These are phyloP conservation scores for Kuraishia borneana DNA, from an alignment of 805 yeast genomes.

Conservation along the genomic window DNA sequence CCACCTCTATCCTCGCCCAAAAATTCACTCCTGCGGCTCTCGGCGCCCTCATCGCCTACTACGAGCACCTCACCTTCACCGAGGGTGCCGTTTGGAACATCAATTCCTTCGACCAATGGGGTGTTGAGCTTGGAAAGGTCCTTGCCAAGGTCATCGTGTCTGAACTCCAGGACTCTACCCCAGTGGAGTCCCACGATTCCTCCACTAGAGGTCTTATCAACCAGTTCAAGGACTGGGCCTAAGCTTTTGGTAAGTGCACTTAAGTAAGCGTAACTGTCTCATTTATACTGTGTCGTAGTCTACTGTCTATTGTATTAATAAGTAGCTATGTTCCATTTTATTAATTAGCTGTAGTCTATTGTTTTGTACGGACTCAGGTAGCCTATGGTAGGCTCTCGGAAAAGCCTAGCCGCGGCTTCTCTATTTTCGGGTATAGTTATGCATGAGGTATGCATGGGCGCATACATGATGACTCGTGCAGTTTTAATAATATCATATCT, in stretches of 20 bases:
- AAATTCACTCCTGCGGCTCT: conserved; percentile 93
- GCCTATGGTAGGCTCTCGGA: too few species aligned
- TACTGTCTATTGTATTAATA: too few species aligned
- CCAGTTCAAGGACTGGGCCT: conserved; percentile 83
- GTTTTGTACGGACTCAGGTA: too few species aligned
- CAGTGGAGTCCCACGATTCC: conserved; percentile 67
- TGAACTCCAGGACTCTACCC: conserved; percentile 59
- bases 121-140: conserved; percentile 97
- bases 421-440: too few species aligned
- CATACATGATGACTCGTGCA: too few species aligned
- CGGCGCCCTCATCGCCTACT: conserved; percentile 95
- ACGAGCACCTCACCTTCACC: conserved; percentile 93
- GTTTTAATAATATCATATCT: too few species aligned
- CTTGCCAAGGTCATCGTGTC: conserved; percentile 91
- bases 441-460: too few species aligned
- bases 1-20: conserved; percentile 93
- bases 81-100: conserved; percentile 99
- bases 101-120: conserved; percentile 99
- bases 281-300: too few species aligned
- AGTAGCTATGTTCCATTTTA: too few species aligned
- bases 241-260: neutral
- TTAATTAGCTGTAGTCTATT: too few species aligned
- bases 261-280: too few species aligned
- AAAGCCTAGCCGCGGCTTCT: too few species aligned
- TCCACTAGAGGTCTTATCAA: conserved; percentile 90